phyloP scores from a whole-genome alignment of 768 basidiomycete genomes.

The Chalciporus pseudorubinellus region DNA sequence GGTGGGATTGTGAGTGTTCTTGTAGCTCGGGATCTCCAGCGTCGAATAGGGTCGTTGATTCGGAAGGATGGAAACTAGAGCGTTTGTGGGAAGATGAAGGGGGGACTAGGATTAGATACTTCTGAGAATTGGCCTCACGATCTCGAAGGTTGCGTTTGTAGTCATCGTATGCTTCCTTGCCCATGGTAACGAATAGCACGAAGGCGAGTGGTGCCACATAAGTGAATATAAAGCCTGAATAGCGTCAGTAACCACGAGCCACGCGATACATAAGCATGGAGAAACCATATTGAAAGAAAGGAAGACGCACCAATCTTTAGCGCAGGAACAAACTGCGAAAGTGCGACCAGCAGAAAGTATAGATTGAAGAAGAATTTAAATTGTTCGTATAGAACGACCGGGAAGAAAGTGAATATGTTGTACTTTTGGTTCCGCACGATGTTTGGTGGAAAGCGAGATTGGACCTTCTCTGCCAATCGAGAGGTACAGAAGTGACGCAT shows the following conservation, averaged over 20 bases:
- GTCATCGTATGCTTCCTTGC: conserved; percentile 98
- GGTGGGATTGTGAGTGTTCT: conserved; percentile 11
- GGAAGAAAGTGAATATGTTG: conserved; percentile 94
- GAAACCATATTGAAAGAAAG: not conserved
- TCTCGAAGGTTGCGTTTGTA: conserved; percentile 93
- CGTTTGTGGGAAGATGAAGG: conserved; percentile 35
- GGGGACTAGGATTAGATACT: conserved; percentile 79
- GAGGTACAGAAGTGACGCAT: not conserved
- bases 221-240: conserved; percentile 85
- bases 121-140: conserved; percentile 91
- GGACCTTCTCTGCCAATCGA: conserved; percentile 78
- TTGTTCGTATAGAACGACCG: conserved; percentile 96
- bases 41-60: conserved; percentile 19
- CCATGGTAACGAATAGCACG: conserved; percentile 92
- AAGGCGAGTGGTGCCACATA: conserved; percentile 97
- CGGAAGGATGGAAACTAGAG: conserved; percentile 10
- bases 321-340: conserved; percentile 94
- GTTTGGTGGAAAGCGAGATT: conserved; percentile 77
- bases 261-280: not conserved
- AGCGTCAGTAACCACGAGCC: not conserved
- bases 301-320: conserved; percentile 81
- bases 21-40: conserved; percentile 21
- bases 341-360: conserved; percentile 94
- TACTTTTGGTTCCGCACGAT: conserved; percentile 98
- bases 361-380: conserved; percentile 99